phyloP scores from a whole-genome alignment of 176 grass and related monocot species.

The Zoysia japonica region DNA sequence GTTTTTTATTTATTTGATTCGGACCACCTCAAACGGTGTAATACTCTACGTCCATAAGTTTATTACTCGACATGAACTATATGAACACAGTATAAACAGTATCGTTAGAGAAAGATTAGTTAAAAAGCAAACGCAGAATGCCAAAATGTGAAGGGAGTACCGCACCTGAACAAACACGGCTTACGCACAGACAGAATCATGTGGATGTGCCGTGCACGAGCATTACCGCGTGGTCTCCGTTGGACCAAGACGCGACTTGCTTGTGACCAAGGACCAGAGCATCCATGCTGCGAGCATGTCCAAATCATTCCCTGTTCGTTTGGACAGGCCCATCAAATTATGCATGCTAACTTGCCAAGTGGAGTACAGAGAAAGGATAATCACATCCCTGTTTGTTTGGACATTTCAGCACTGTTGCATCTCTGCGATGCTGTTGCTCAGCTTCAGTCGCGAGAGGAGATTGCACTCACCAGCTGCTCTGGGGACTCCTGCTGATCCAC shows the following conservation, averaged over 20 bases:
- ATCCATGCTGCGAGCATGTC: slow-evolving; percentile 13
- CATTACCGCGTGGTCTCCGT: background rate
- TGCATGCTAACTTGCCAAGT: background rate
- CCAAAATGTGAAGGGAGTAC: too few species aligned
- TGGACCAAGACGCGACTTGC: slow-evolving; percentile 16
- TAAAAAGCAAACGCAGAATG: too few species aligned
- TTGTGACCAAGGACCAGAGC: slow-evolving; percentile 18
- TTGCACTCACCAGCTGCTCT: background rate
- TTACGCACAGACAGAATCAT: too few species aligned
- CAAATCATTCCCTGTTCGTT: slow-evolving; percentile 14
- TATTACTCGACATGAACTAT: too few species aligned
- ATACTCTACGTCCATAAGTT: too few species aligned
- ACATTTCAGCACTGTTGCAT: too few species aligned
- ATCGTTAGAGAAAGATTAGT: too few species aligned
- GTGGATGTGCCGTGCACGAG: background rate
- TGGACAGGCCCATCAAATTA: background rate
- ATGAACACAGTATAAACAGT: too few species aligned
- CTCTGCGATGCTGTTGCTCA: too few species aligned
- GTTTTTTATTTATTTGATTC: too few species aligned
- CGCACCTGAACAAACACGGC: too few species aligned
- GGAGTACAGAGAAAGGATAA: background rate
- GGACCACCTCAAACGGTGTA: too few species aligned
- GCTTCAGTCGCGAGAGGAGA: background rate
- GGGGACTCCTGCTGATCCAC: background rate
- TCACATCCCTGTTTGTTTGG: background rate